Evolutionary conservation across 139 green algal genomes (phyloP).

Genomic region (Ettlia oleoabundans): DNA sequence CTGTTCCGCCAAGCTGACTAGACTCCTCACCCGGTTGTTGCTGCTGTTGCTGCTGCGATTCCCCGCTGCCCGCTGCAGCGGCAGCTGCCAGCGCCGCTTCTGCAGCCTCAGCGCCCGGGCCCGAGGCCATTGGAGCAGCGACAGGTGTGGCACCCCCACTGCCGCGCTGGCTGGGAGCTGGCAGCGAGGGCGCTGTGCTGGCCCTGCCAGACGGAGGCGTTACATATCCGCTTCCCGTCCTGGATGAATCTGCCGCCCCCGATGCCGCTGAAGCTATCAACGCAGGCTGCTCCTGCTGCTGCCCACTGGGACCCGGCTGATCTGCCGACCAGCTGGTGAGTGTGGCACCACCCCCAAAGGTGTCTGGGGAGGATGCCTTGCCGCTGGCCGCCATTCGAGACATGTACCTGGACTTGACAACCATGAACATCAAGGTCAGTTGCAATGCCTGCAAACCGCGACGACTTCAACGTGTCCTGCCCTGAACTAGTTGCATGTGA

Average conservation of each 20-base stretch:
- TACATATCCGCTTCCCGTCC: background rate
- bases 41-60: background rate
- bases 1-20: background rate
- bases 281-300: slow-evolving; percentile 3
- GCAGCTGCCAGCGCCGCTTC: background rate
- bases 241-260: background rate
- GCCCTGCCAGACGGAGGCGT: background rate
- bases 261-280: background rate
- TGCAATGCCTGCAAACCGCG: too few species aligned
- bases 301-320: too few species aligned
- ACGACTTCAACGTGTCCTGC: too few species aligned
- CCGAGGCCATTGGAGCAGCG: too few species aligned
- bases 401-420: background rate
- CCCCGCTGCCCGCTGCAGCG: background rate
- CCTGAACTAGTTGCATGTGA: too few species aligned
- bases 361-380: background rate
- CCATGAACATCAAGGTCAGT: too few species aligned
- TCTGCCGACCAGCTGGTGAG: background rate
- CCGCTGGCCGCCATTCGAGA: slow-evolving; percentile 5
- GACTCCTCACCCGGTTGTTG: background rate
- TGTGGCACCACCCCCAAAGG: background rate
- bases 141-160: too few species aligned
- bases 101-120: background rate
- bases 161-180: background rate
- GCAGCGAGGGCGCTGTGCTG: background rate